Percentiles rank a stretch among this genome's conserved stretches.
Evolutionary conservation across 352 stramenopile species (phyloP).

Genomic region (Phytophthora nicotianae): DNA sequence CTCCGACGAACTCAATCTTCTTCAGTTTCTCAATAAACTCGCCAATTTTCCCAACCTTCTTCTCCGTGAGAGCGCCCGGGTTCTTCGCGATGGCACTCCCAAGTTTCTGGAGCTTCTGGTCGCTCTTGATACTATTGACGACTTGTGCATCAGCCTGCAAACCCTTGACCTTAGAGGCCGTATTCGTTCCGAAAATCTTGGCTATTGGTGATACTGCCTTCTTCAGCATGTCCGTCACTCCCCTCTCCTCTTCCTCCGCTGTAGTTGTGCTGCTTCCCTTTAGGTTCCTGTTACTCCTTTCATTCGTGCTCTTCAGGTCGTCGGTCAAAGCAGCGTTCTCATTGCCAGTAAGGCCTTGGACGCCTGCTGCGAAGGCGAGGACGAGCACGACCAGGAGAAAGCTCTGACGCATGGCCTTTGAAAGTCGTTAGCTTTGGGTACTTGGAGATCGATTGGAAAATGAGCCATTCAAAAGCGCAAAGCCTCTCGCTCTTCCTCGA

Average conservation of each 20-base stretch:
- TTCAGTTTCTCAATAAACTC: constrained; percentile 7
- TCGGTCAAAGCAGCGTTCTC: neutral
- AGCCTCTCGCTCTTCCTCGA: constrained; percentile 4
- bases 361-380: neutral
- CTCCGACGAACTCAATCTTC: constrained; percentile 12
- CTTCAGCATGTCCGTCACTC: constrained; percentile 1
- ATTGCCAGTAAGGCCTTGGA: neutral
- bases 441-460: constrained; percentile 18
- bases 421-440: neutral
- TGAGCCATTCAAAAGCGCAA: constrained; percentile 16
- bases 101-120: neutral
- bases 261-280: constrained; percentile 8
- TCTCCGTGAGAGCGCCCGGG: neutral
- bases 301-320: neutral
- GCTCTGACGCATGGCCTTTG: constrained; percentile 15
- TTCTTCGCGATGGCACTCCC: neutral
- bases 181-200: constrained; percentile 6
- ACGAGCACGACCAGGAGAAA: constrained; percentile 19
- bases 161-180: constrained; percentile 1
- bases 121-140: constrained; percentile 1
- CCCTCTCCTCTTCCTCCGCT: constrained; percentile 8
- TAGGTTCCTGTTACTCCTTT: constrained; percentile 5
- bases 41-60: constrained; percentile 12
- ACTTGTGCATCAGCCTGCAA: constrained; percentile 9
- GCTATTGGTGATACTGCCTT: neutral